Base-by-base conservation (phyloP, 768 basidiomycete genomes). In the Rickenella mellea region DNA sequence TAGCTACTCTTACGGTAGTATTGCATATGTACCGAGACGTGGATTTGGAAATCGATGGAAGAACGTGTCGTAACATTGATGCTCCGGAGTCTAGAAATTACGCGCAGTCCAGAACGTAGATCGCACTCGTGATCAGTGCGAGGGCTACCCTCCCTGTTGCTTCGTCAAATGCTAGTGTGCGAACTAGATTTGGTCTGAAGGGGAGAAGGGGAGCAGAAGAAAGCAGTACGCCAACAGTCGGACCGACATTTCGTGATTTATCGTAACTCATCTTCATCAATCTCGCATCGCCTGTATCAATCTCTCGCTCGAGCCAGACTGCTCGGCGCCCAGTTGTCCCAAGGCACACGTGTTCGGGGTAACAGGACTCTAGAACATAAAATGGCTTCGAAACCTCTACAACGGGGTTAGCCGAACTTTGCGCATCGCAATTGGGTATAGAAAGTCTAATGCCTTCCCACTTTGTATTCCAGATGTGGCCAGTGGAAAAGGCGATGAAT, bases 81-180 rank as follows among this genome's bases (percentile, higher is more conserved):
- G n/a, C n/a, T n/a, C n/a, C n/a, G n/a, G n/a, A n/a, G n/a, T n/a
- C n/a, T n/a, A n/a, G n/a, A n/a, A n/a, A n/a, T 36, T 17, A 36
- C 19, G 33, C 33, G 24, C 24, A 62, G 39, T 66, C 59, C 40
- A 78, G 50, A 19, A 76, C 51, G 54, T 73, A 76, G 30, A 80
- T 47, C 26, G 74, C 70, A 14, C 76, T 76, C 14, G 70, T 74
- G 28, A 68, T 65, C 11, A 79, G 55, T 8, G 68, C 70, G 11
- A 78, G 53, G 50, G 62, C 71, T 25, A 80, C 58, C 24, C 66
- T 61, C 25, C 78, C 76, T 2, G 67, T 67, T 4, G 66, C 60
- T 49, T 81, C 79, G 42, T 81, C 75, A 42, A 80, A 75, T 3
- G 67, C 67, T 22, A 80, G 55, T 0, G 66, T 65, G 27, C 65